phyloP scores from a whole-genome alignment of 1,284 basidiomycete genomes.

The Malassezia caprae region DNA sequence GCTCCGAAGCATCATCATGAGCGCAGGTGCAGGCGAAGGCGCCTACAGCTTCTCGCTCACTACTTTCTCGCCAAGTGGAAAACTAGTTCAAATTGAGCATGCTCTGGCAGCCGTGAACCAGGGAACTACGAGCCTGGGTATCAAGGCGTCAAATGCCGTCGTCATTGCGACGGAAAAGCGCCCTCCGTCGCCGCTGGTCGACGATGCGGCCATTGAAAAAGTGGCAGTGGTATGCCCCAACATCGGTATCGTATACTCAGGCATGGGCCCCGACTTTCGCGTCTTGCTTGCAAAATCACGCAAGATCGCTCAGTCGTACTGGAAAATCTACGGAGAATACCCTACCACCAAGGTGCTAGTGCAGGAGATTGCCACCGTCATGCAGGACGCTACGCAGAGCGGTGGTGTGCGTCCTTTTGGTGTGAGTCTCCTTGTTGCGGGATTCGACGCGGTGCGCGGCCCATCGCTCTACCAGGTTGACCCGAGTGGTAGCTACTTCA shows the following conservation, averaged over 20 bases:
- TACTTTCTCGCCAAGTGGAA: conserved; percentile 96
- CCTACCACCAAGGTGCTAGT: conserved; percentile 94
- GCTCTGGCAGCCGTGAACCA: conserved; percentile 77
- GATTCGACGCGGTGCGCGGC: conserved; percentile 83
- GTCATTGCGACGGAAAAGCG: conserved; percentile 99
- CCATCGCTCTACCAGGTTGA: conserved; percentile 95
- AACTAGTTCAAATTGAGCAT: conserved; percentile 83
- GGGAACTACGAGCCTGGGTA: conserved; percentile 91
- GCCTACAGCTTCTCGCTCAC: conserved; percentile 83
- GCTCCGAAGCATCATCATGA: conserved; percentile 22
- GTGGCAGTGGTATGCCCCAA: conserved; percentile 90
- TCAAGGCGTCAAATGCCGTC: conserved; percentile 97
- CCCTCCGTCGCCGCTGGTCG: conserved; percentile 88
- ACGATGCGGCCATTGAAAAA: conserved; percentile 94
- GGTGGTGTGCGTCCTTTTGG: conserved; percentile 97
- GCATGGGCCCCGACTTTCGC: conserved; percentile 98
- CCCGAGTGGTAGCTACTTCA: conserved; percentile 84
- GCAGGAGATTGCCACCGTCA: conserved; percentile 91
- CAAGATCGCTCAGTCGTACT: conserved; percentile 96
- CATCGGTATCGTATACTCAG: conserved; percentile 91
- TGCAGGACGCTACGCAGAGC: conserved; percentile 98
- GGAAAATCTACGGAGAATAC: conserved; percentile 98
- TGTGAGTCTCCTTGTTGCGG: conserved; percentile 88
- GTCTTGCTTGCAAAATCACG: conserved; percentile 84
- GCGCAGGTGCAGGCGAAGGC: conserved; percentile 42